Evolutionary conservation across 2,329 filamentous ascomycete species (phyloP), one percentile per base, ranked within the genome.

Genomic region (Aspergillus fumigatiaffinis): DNA sequence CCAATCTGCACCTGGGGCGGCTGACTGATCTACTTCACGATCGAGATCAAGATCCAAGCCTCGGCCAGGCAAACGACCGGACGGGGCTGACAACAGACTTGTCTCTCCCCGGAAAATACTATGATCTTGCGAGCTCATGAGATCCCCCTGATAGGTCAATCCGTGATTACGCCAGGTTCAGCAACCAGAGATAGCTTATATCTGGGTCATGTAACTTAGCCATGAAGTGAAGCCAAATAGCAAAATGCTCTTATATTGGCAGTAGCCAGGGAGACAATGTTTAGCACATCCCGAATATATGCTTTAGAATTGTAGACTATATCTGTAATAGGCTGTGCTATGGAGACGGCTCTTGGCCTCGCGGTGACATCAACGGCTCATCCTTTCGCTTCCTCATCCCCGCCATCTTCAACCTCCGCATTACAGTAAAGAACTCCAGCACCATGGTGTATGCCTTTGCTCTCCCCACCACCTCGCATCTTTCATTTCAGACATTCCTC

Each of bases 381-480:
- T 53, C 46, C 25, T 25, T 49, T 58, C 54, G 53, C 52, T 38
- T 38, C 59, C 52, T 63, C 53, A 50, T 51, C 64, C 60, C 55
- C 55, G 59, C 62, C 54, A 56, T 57, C 50, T 26, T 41, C 49
- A 51, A 57, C 32, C 56, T 54, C 42, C 38, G n/a, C 38, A 51
- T 44, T 28, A 17, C 53, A 53, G 58, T 52, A 46, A 60, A 50
- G 51, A 48, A 50, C 49, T 28, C 50, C 52, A 56, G 57, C 68
- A 69, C 49, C 54, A 97, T 97, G 94, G 92, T 93, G 32, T 97
- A 90, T 71, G 89, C 90, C 12, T 97, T 96, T 69, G 78, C 84
- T 10, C 85, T 97, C 32, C 92, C 94, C 1, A 97, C 93, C 0
- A 97, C 93, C 4, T 96, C 92, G 35, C 85, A 88, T 54, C 88